Evolutionary conservation across 352 stramenopile species (phyloP).

Genomic region (Thalassiosira mediterranea): DNA sequence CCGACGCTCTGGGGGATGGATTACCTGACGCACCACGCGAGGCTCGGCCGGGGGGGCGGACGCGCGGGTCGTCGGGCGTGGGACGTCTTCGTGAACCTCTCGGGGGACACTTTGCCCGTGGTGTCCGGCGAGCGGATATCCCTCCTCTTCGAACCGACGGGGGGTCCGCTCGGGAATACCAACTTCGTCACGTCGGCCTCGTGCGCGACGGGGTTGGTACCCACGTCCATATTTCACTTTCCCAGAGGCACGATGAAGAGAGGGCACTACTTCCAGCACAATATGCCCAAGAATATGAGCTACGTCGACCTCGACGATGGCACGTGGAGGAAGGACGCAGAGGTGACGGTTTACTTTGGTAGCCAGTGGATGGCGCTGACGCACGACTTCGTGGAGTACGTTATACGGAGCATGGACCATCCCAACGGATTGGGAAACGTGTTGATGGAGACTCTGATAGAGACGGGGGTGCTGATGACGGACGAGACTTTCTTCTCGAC

Average conservation of each 20-base stretch:
- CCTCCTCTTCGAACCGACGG: constrained; percentile 48
- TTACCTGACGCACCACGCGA: constrained; percentile 40
- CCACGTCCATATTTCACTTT: constrained; percentile 74
- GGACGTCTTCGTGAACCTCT: constrained; percentile 84
- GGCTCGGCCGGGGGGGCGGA: constrained; percentile 6
- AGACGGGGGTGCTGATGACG: constrained; percentile 73
- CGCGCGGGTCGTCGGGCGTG: constrained; percentile 34
- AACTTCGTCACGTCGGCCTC: constrained; percentile 83
- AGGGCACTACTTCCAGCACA: constrained; percentile 68
- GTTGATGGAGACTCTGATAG: constrained; percentile 64
- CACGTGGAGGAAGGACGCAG: constrained; percentile 30
- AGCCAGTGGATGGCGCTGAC: constrained; percentile 83
- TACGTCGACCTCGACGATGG: constrained; percentile 38
- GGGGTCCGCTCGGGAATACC: constrained; percentile 54
- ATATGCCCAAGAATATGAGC: constrained; percentile 44
- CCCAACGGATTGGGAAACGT: constrained; percentile 64
- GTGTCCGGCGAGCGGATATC: constrained; percentile 62
- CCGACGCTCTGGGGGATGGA: constrained; percentile 80
- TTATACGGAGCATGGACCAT: constrained; percentile 58
- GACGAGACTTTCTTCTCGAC: constrained; percentile 85
- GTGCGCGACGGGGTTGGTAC: constrained; percentile 75
- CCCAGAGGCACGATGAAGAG: constrained; percentile 81
- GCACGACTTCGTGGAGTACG: constrained; percentile 72
- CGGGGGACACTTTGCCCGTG: constrained; percentile 76
- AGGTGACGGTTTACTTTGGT: constrained; percentile 73